Evolutionary conservation across 768 basidiomycete species (phyloP), one percentile per base, ranked within the genome.

Genomic region (Hydnum rufescens): DNA sequence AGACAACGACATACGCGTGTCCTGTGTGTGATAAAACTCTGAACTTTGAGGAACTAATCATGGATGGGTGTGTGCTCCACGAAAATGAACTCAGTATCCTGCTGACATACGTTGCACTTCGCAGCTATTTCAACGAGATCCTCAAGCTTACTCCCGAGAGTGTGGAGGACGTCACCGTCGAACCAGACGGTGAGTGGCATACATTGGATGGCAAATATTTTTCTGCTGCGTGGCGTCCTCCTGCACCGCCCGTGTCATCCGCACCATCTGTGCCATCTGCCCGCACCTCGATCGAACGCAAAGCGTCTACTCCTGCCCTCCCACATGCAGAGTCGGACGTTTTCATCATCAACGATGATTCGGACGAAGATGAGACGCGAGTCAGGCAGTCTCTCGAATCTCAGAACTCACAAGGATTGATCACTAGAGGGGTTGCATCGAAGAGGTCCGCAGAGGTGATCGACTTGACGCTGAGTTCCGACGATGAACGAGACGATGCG

Each of bases 121-220:
- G 1, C 56, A 96, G 93, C 4, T 97, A 84, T 65, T 86, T 92
- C 63, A 77, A 87, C 57, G 76, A 76, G 54, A 95, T 97, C 50
- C 65, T 97, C 60, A 76, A 77, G 58, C 66, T 71, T 26, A 85
- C 81, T 2, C 73, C 84, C 0, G 84, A 90, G 23, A 70, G 69
- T 51, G 77, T 87, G 8, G 95, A 99, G 49, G 86, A 95, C 57
- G 89, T 99, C 25, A 73, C 93, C 52, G 78, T 99, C 16, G 93
- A 99, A 64, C 77, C 87, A 3, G 80, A 93, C 62, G 92, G 89
- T 1, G 82, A 92, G 63, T 99, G 95, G 95, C 92, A 95, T 63
- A 89, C 89, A 1, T 68, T 74, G 18, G 89, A 97, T 65, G 74
- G 82, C 67, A 87, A 82, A 64, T 82, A 75, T 60, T 88, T 76